These are phyloP conservation scores for Colletotrichum aenigma DNA, from an alignment of 2,329 filamentous ascomycete genomes.

Conservation along the genomic window DNA sequence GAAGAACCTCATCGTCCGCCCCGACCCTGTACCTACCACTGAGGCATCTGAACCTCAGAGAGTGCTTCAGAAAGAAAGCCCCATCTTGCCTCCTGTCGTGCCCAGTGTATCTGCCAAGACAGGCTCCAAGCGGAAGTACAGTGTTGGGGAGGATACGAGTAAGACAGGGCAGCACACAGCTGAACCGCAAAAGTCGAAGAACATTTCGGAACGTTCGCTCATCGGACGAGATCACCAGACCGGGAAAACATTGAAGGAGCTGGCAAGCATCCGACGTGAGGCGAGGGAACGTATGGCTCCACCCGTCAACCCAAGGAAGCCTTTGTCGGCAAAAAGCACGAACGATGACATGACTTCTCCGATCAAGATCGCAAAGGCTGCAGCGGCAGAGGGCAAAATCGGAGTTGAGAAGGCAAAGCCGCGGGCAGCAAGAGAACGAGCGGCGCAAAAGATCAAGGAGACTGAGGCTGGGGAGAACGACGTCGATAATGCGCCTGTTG, in stretches of 20 bases:
- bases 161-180: constrained; percentile 23
- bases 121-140: constrained; percentile 63
- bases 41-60: neutral
- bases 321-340: constrained; percentile 61
- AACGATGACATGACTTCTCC: constrained; percentile 65
- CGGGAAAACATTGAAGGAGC: constrained; percentile 51
- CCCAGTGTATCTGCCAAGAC: constrained; percentile 37
- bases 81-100: neutral
- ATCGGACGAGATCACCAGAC: constrained; percentile 30
- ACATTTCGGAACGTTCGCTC: constrained; percentile 24
- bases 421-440: constrained; percentile 22
- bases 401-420: constrained; percentile 33
- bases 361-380: constrained; percentile 49
- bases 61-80: neutral
- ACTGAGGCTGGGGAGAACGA: neutral
- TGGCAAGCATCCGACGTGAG: constrained; percentile 47
- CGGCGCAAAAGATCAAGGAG: constrained; percentile 34
- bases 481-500: neutral
- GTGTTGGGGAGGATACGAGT: constrained; percentile 55
- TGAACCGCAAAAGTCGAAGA: constrained; percentile 31
- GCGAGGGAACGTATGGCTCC: constrained; percentile 33
- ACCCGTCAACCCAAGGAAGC: constrained; percentile 43
- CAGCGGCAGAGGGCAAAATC: constrained; percentile 20
- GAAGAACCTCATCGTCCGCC: constrained; percentile 1
- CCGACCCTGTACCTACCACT: neutral